Evolutionary conservation across 495 filamentous ascomycete genomes (phyloP).

Genomic region (Cladorrhinum samala): DNA sequence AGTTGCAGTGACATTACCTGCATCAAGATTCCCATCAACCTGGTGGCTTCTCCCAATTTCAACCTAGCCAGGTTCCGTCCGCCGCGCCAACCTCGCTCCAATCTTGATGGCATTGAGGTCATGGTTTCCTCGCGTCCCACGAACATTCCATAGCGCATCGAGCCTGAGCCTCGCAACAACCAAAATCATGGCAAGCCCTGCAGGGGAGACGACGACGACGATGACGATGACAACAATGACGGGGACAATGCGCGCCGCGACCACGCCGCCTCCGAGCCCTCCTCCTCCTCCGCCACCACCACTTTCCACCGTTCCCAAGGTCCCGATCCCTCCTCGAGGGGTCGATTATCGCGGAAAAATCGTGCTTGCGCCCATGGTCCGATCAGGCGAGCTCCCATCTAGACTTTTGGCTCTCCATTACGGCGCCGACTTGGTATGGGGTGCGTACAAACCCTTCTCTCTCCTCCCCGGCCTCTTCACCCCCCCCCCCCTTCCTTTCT

Average conservation of each 20-base stretch:
- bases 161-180: not conserved
- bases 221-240: too few relatives aligned
- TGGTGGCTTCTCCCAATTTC: too few relatives aligned
- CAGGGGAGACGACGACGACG: too few relatives aligned
- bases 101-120: constrained; percentile 3
- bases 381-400: constrained; percentile 87
- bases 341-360: constrained; percentile 91
- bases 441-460: too few relatives aligned
- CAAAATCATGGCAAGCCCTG: not conserved
- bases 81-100: too few relatives aligned
- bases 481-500: constrained; percentile 4
- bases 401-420: constrained; percentile 84
- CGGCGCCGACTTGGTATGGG: constrained; percentile 96
- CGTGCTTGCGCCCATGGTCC: constrained; percentile 95
- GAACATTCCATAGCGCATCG: not conserved
- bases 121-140: not conserved
- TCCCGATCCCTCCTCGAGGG: constrained; percentile 74
- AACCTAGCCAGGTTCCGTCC: too few relatives aligned
- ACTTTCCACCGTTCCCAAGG: constrained; percentile 42
- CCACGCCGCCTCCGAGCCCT: too few relatives aligned
- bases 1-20: too few relatives aligned
- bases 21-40: too few relatives aligned
- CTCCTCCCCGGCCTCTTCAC: constrained; percentile 6
- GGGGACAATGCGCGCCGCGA: too few relatives aligned
- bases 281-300: constrained; percentile 36